Conservation (phyloP, 176 grass and related monocot genomes). For the Cenchrus americanus region DNA sequence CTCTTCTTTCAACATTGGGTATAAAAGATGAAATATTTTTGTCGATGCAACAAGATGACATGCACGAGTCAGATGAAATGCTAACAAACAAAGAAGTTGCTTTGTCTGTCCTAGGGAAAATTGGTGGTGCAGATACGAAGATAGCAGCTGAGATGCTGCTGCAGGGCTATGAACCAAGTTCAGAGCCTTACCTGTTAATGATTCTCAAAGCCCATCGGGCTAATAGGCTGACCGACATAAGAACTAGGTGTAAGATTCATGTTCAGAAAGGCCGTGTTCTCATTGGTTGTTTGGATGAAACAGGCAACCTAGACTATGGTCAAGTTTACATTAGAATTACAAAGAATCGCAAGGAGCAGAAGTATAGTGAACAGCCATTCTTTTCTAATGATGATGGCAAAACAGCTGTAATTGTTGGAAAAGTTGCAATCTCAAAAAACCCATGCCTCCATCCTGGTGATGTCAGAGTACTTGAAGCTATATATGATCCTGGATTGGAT, state of each 20-base stretch:
- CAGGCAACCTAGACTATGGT: slow-evolving; percentile 67
- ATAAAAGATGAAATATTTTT: slow-evolving; percentile 83
- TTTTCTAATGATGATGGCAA: slow-evolving; percentile 50
- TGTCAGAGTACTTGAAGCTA: slow-evolving; percentile 86
- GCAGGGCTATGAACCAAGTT: slow-evolving; percentile 81
- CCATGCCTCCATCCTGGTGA: slow-evolving; percentile 96
- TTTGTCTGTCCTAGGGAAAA: slow-evolving; percentile 68
- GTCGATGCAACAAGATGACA: slow-evolving; percentile 73
- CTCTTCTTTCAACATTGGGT: slow-evolving; percentile 86
- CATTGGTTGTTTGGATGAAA: slow-evolving; percentile 92
- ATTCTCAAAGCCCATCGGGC: slow-evolving; percentile 77
- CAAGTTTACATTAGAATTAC: slow-evolving; percentile 87
- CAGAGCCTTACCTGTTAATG: slow-evolving; percentile 83
- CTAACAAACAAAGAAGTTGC: slow-evolving; percentile 70
- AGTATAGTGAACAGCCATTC: no score
- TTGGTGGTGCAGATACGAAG: slow-evolving; percentile 65
- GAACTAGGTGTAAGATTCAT: slow-evolving; percentile 79
- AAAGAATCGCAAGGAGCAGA: slow-evolving; percentile 73
- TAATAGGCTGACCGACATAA: slow-evolving; percentile 78
- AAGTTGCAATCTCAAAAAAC: slow-evolving; percentile 81
- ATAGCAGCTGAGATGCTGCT: slow-evolving; percentile 64
- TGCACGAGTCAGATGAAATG: slow-evolving; percentile 74
- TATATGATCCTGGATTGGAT: slow-evolving; percentile 70
- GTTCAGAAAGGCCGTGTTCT: slow-evolving; percentile 93
- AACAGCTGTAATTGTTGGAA: slow-evolving; percentile 68